Base-by-base conservation (phyloP, 2,329 filamentous ascomycete genomes). In the Penicillium sp. region DNA sequence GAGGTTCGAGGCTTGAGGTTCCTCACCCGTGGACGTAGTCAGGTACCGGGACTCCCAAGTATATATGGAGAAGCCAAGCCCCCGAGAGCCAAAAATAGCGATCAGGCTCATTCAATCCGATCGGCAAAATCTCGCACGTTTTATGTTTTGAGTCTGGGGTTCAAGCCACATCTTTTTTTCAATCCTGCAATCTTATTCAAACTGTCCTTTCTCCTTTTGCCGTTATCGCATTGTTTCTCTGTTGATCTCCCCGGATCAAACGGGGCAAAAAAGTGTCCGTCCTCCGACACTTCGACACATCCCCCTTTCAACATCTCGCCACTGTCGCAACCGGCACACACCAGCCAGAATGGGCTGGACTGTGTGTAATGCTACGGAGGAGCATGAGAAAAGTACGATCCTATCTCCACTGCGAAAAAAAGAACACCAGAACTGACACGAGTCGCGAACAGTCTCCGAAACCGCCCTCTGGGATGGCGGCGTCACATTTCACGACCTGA, bases 401-500 rank as follows among this genome's bases (percentile, higher is more conserved):
- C 39, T 52, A 24, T 35, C 31, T 43, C 29, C 26, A 24, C 47
- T 35, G 16, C 46, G 13, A 26, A 19, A 26, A 19, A 29, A 43
- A 11, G 26, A 43, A n/a, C 0, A 11, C 22, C 13, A 44, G 39
- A 42, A 39, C 39, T 43, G 24, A 62, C 56, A 59, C 66, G 33
- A 65, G 55, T 50, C 27, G 42, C 29, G 43, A 42, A 60, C 58
- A 78, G 77, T 81, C 61, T 60, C 70, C 52, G 83, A 85, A 68
- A 71, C 71, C 21, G 74, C 75, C n/a, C 69, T 87, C 51, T 85
- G 79, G 78, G 74, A 81, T 66, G 72, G 70, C 52, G 75, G 75
- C 49, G 67, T 84, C 59, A 83, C 81, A 33, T 86, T 86, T 65
- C 84, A 87, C 67, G 71, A 79, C 27, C 73, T 87, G 27, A 82